These are phyloP conservation scores for Oidiodendron maius DNA, from an alignment of 495 filamentous ascomycete genomes.

Conservation along the genomic window DNA sequence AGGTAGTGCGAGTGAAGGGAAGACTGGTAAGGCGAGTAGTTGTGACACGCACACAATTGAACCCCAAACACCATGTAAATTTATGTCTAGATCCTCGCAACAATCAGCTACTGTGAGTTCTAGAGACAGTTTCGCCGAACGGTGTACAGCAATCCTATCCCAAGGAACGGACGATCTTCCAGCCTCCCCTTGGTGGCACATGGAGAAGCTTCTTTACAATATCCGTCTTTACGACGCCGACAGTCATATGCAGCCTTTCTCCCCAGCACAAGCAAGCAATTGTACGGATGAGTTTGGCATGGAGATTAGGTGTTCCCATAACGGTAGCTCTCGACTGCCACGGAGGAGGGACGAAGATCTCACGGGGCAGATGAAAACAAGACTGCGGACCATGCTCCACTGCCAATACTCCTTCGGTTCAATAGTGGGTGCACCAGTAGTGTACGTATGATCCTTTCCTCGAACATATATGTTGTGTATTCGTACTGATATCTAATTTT, in stretches of 20 bases:
- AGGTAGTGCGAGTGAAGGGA: conserved; percentile 3
- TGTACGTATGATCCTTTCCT: too few relatives aligned
- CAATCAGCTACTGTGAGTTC: too few relatives aligned
- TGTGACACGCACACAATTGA: background rate
- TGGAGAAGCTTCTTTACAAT: conserved; percentile 10
- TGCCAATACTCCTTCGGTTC: conserved; percentile 32
- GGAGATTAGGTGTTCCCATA: background rate
- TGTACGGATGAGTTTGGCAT: conserved; percentile 9
- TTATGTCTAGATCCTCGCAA: too few relatives aligned
- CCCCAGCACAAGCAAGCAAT: conserved; percentile 3
- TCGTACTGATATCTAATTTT: too few relatives aligned
- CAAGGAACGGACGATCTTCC: too few relatives aligned
- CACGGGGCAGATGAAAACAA: too few relatives aligned
- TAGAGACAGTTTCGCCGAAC: too few relatives aligned
- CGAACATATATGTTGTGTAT: too few relatives aligned
- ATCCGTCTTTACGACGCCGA: background rate
- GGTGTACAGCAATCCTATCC: too few relatives aligned
- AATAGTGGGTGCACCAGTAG: conserved; percentile 38
- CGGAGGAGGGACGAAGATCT: too few relatives aligned
- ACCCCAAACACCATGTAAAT: conserved; percentile 8
- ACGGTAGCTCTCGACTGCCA: background rate
- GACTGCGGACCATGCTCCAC: conserved; percentile 12
- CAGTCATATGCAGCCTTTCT: conserved; percentile 1
- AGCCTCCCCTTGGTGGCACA: too few relatives aligned
- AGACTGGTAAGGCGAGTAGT: background rate